These are phyloP conservation scores for Panaeolus papilionaceus DNA, from an alignment of 768 basidiomycete genomes.

Conservation along the genomic window DNA sequence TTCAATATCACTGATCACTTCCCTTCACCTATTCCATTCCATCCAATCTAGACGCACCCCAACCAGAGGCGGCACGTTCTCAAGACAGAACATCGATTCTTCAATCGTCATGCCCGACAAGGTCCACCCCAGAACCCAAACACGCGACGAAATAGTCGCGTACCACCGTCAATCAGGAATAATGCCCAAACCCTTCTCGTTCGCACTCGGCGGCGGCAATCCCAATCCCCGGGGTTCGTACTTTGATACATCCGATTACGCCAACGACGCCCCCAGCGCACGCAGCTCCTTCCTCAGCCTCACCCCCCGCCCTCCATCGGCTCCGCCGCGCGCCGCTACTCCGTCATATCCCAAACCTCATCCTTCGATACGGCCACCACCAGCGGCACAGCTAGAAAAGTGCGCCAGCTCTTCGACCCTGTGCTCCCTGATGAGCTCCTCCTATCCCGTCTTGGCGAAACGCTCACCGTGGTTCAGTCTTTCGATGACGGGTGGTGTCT, in stretches of 20 bases:
- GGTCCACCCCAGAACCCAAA: constrained; percentile 40
- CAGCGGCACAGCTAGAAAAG: constrained; percentile 51
- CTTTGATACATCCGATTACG: constrained; percentile 20
- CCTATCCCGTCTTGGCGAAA: constrained; percentile 58
- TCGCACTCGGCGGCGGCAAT: constrained; percentile 39
- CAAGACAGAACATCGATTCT: constrained; percentile 47
- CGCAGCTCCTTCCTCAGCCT: constrained; percentile 36
- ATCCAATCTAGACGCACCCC: constrained; percentile 22
- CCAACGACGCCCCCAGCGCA: constrained; percentile 13
- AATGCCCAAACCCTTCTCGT: constrained; percentile 48
- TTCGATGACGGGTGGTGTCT: constrained; percentile 87
- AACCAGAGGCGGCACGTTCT: constrained; percentile 36
- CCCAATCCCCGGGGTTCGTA: constrained; percentile 25
- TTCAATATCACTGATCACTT: constrained; percentile 8
- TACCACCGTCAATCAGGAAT: constrained; percentile 50
- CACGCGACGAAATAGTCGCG: constrained; percentile 48
- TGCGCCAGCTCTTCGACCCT: constrained; percentile 70
- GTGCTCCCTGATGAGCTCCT: constrained; percentile 79
- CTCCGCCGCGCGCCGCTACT: constrained; percentile 41
- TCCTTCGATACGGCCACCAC: constrained; percentile 40
- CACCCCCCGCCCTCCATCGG: constrained; percentile 33
- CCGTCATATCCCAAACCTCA: constrained; percentile 42
- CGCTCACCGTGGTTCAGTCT: constrained; percentile 64
- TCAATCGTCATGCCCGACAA: constrained; percentile 62
- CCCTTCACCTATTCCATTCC: background rate